A percentile compares a stretch with the other conserved stretches of the same genome.
Conservation (phyloP, 2,329 filamentous ascomycete genomes). For the Penicillium capsulatum region DNA sequence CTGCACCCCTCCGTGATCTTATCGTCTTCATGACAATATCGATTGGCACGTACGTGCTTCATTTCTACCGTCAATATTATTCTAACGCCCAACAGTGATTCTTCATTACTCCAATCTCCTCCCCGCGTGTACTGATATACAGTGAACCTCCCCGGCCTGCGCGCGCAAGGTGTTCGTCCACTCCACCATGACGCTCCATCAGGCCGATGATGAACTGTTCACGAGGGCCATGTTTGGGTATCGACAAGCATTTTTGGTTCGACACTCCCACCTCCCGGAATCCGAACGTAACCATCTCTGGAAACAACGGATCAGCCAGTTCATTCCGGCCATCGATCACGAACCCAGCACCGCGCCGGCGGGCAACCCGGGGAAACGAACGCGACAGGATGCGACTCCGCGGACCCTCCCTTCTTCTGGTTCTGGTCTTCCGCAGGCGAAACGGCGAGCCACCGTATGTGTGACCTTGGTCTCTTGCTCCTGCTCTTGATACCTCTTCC, state of each 20-base stretch:
- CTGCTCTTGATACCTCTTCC: conserved; percentile 18
- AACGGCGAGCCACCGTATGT: conserved; percentile 46
- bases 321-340: conserved; percentile 32
- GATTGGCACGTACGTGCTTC: not conserved
- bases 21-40: conserved; percentile 1
- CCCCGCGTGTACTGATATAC: conserved; percentile 29
- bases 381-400: conserved; percentile 39
- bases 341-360: conserved; percentile 22
- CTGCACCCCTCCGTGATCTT: not conserved
- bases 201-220: conserved; percentile 40
- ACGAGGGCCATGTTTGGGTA: conserved; percentile 41
- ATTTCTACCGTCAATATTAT: not conserved
- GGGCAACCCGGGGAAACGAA: conserved; percentile 40
- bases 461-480: conserved; percentile 40
- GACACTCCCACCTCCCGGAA: conserved; percentile 41
- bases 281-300: conserved; percentile 40
- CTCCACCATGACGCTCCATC: conserved; percentile 33
- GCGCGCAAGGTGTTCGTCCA: not conserved
- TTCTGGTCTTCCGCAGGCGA: conserved; percentile 38
- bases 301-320: conserved; percentile 38
- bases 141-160: conserved; percentile 15
- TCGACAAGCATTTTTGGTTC: conserved; percentile 41
- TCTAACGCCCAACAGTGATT: too few relatives aligned
- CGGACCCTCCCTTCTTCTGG: conserved; percentile 34
- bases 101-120: too few relatives aligned